Conservation (phyloP, 495 filamentous ascomycete genomes). For the Thozetella sp. region DNA sequence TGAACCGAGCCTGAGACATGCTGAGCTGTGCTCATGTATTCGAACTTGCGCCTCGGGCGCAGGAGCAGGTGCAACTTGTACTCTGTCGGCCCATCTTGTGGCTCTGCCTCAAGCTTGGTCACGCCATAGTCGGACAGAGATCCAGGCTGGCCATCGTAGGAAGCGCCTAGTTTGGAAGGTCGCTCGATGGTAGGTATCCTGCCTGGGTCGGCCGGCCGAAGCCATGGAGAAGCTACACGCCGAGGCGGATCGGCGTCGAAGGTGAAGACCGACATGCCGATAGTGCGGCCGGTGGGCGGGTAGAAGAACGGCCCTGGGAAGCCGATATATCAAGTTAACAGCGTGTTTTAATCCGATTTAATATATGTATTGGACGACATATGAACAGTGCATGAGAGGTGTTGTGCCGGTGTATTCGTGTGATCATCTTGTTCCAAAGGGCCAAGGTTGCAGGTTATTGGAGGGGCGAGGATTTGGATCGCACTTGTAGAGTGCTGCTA, state of each 20-base stretch:
- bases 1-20: conserved; percentile 55
- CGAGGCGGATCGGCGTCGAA: conserved; percentile 82
- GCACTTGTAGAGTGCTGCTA: conserved; percentile 17
- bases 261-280: conserved; percentile 90
- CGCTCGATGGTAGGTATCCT: conserved; percentile 26
- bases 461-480: conserved; percentile 3
- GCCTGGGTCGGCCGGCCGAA: conserved; percentile 45
- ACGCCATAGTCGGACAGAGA: conserved; percentile 71
- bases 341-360: not conserved
- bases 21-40: conserved; percentile 50
- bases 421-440: conserved; percentile 59
- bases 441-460: conserved; percentile 6
- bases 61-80: conserved; percentile 96
- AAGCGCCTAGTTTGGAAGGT: conserved; percentile 22
- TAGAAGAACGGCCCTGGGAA: too few species aligned
- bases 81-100: conserved; percentile 91
- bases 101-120: conserved; percentile 82
- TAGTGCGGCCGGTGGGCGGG: too few species aligned
- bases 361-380: conserved; percentile 16
- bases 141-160: conserved; percentile 38
- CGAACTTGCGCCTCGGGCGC: conserved; percentile 73
- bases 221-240: conserved; percentile 88
- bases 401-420: conserved; percentile 45
- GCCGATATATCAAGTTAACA: conserved; percentile 4
- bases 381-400: conserved; percentile 23